Percentiles rank a stretch among this genome's conserved stretches.
Conservation (phyloP, 116 monocot species). For the Cymodocea nodosa region DNA sequence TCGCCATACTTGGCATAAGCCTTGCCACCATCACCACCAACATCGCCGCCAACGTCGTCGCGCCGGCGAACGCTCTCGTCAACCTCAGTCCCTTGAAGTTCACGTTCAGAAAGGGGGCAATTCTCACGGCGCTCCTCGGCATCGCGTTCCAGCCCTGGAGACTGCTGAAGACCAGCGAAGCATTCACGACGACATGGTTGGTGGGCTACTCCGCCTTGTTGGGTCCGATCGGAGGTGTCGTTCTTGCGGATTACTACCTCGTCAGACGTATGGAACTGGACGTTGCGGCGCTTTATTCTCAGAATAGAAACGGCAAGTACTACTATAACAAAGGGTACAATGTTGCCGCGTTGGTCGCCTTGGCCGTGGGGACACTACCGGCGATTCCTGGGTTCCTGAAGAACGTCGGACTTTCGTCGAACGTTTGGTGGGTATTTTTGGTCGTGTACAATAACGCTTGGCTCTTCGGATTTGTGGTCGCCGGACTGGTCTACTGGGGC, state of each 20-base stretch:
- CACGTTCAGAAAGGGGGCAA: constrained; percentile 57
- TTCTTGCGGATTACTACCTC: constrained; percentile 71
- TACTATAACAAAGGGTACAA: constrained; percentile 54
- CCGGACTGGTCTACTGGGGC: constrained; percentile 54
- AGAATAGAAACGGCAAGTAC: constrained; percentile 20
- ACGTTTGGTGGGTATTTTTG: constrained; percentile 19
- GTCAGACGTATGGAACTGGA: constrained; percentile 48
- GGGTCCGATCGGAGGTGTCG: constrained; percentile 70
- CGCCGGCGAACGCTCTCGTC: constrained; percentile 75
- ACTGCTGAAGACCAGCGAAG: constrained; percentile 68
- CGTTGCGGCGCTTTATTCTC: constrained; percentile 44
- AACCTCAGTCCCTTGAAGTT: constrained; percentile 42
- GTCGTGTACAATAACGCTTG: constrained; percentile 65
- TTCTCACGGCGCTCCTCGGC: constrained; percentile 60
- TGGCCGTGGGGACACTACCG: constrained; percentile 45
- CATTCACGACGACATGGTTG: constrained; percentile 87
- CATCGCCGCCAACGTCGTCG: constrained; percentile 87
- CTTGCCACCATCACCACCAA: constrained; percentile 93
- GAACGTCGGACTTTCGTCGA: constrained; percentile 43
- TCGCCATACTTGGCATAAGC: constrained; percentile 70
- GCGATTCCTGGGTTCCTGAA: constrained; percentile 67
- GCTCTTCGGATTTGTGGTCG: constrained; percentile 68
- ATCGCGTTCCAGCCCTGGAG: constrained; percentile 77
- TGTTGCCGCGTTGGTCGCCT: constrained; percentile 37
- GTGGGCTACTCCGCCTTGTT: constrained; percentile 70